Evolutionary conservation across 2,329 filamentous ascomycete species (phyloP).

Genomic region (Fusarium drepaniforme): DNA sequence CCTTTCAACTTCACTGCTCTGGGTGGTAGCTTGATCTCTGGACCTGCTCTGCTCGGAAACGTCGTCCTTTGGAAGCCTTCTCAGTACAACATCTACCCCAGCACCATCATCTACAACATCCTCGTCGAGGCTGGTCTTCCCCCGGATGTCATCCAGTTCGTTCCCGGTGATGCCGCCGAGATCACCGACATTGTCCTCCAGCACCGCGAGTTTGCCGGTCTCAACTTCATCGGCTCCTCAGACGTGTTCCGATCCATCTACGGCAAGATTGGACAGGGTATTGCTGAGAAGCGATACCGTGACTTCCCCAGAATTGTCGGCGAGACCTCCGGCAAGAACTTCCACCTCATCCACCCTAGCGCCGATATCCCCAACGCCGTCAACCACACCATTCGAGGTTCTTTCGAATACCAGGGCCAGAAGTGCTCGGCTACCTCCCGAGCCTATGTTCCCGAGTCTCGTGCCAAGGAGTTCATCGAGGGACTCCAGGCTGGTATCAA

Average conservation of each 20-base stretch:
- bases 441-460: slow-evolving; percentile 81
- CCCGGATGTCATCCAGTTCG: slow-evolving; percentile 89
- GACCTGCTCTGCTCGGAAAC: slow-evolving; percentile 91
- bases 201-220: slow-evolving; percentile 85
- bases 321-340: slow-evolving; percentile 95
- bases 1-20: slow-evolving; percentile 99
- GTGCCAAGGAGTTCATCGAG: slow-evolving; percentile 78
- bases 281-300: slow-evolving; percentile 83
- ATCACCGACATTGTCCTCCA: slow-evolving; percentile 82
- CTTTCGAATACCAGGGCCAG: slow-evolving; percentile 92
- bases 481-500: slow-evolving; percentile 74
- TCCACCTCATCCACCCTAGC: slow-evolving; percentile 83
- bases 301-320: slow-evolving; percentile 91
- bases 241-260: slow-evolving; percentile 91
- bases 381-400: slow-evolving; percentile 86
- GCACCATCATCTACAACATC: slow-evolving; percentile 91
- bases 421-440: slow-evolving; percentile 91
- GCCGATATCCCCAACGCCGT: slow-evolving; percentile 84
- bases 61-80: slow-evolving; percentile 97
- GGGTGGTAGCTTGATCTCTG: slow-evolving; percentile 84
- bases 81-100: slow-evolving; percentile 85
- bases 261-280: slow-evolving; percentile 83
- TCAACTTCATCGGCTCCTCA: slow-evolving; percentile 95
- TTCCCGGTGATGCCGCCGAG: slow-evolving; percentile 87
- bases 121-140: slow-evolving; percentile 92